Conservation (phyloP, 768 basidiomycete species). For the Hebeloma cylindrosporum region DNA sequence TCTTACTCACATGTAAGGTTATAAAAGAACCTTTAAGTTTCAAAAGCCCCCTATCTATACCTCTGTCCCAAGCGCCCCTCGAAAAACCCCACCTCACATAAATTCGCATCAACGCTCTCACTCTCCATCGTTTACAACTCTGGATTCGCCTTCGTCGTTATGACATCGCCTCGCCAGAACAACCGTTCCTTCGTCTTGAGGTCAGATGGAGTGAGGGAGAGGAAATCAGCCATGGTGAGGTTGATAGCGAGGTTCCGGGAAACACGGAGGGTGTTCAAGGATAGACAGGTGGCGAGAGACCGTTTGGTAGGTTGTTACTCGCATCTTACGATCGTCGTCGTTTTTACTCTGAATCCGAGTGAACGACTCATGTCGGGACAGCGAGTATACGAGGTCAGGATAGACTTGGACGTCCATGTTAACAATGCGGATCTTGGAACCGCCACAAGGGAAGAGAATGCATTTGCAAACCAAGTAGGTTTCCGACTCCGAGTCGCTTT, state of each 20-base stretch:
- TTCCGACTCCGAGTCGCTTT: constrained; percentile 14
- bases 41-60: constrained; percentile 10
- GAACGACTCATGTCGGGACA: constrained; percentile 14
- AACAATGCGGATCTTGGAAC: neutral
- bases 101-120: constrained; percentile 11
- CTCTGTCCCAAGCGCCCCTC: constrained; percentile 8
- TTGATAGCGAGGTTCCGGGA: constrained; percentile 19
- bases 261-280: constrained; percentile 15
- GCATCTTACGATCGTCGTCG: constrained; percentile 15
- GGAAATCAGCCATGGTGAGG: constrained; percentile 12
- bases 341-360: no score
- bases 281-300: constrained; percentile 4
- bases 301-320: constrained; percentile 4
- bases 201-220: constrained; percentile 8
- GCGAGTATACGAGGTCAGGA: constrained; percentile 8
- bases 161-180: constrained; percentile 21
- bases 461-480: constrained; percentile 17
- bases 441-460: constrained; percentile 11
- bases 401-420: constrained; percentile 14
- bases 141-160: constrained; percentile 15
- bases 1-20: constrained; percentile 9
- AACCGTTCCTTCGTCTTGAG: constrained; percentile 12
- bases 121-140: constrained; percentile 8
- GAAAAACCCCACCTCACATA: constrained; percentile 9
- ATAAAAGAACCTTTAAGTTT: neutral